These are phyloP conservation scores for Thelephora ganbajun DNA, from an alignment of 768 basidiomycete species.

Conservation along the genomic window DNA sequence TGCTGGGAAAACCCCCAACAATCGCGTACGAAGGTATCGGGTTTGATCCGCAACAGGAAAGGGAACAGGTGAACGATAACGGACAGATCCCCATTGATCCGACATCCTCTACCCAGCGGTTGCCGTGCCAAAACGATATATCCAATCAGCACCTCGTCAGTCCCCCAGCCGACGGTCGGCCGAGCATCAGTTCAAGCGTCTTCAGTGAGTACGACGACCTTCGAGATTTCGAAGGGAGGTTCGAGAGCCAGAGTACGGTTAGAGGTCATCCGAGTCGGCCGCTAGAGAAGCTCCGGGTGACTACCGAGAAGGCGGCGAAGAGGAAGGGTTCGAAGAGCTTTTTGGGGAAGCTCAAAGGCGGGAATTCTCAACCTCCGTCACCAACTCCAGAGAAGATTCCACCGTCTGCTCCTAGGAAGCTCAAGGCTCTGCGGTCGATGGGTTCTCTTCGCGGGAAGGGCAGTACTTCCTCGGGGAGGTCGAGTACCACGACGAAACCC, in stretches of 20 bases:
- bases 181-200: conserved; percentile 55
- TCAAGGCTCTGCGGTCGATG: conserved; percentile 73
- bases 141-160: conserved; percentile 11
- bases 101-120: conserved; percentile 12
- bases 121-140: conserved; percentile 6
- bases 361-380: conserved; percentile 29
- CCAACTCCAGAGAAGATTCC: conserved; percentile 27
- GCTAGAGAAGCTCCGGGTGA: conserved; percentile 14
- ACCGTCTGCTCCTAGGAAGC: conserved; percentile 25
- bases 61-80: conserved; percentile 2
- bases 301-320: conserved; percentile 18
- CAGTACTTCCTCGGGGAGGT: conserved; percentile 18
- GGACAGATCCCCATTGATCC: conserved; percentile 3
- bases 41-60: conserved; percentile 36
- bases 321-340: conserved; percentile 58
- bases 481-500: conserved; percentile 17
- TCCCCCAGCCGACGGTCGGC: conserved; percentile 36
- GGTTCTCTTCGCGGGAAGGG: conserved; percentile 59
- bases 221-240: conserved; percentile 75
- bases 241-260: conserved; percentile 68
- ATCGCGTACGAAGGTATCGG: conserved; percentile 79
- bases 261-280: conserved; percentile 19
- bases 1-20: conserved; percentile 89
- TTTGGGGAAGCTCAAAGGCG: conserved; percentile 44
- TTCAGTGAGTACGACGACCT: conserved; percentile 86